These are phyloP conservation scores for Chrysoporthe cubensis DNA, from an alignment of 2,329 filamentous ascomycete genomes.

Conservation along the genomic window DNA sequence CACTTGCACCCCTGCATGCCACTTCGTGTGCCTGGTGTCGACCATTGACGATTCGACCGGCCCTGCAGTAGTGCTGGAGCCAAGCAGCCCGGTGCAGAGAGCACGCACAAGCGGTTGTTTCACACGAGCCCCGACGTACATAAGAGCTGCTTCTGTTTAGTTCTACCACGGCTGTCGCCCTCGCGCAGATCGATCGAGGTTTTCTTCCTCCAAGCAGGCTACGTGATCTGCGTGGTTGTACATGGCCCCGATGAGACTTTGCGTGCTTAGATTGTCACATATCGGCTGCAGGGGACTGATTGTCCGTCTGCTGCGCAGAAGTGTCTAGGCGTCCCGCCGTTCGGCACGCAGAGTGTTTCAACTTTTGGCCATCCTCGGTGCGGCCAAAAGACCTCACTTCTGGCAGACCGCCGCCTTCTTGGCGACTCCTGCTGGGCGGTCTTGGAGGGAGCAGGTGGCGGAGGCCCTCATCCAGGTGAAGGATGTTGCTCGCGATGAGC, in stretches of 20 bases:
- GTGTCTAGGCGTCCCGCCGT: background rate
- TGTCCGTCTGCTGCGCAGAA: constrained; percentile 6
- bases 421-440: background rate
- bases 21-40: constrained; percentile 7
- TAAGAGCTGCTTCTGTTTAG: constrained; percentile 6
- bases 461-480: background rate
- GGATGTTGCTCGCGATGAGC: constrained; percentile 17
- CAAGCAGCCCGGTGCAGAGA: constrained; percentile 18
- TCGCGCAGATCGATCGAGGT: background rate
- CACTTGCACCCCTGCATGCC: constrained; percentile 22
- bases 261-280: background rate
- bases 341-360: background rate
- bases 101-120: constrained; percentile 23
- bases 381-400: background rate
- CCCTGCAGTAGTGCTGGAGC: constrained; percentile 28
- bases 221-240: background rate
- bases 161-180: background rate
- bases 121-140: constrained; percentile 7
- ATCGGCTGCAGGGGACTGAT: background rate
- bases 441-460: background rate
- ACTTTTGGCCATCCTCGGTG: background rate
- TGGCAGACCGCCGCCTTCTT: constrained; percentile 6
- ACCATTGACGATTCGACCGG: constrained; percentile 18
- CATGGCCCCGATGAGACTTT: background rate
- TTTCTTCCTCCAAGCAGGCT: background rate